Conservation (phyloP, 148 eudicot genomes). For the Vaccinium vitisidaea region DNA sequence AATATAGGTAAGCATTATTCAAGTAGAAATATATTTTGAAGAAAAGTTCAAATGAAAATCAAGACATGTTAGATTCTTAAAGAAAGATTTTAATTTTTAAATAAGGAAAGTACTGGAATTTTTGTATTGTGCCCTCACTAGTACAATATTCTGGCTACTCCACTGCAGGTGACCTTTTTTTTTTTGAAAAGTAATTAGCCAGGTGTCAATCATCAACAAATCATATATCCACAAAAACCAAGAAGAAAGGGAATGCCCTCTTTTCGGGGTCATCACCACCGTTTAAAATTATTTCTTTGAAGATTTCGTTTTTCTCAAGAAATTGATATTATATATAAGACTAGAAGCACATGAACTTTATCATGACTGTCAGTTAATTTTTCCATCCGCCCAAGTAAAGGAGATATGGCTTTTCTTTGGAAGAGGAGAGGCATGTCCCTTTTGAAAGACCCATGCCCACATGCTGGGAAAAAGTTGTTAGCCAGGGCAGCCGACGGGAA, state of each 20-base stretch:
- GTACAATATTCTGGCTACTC: too few relatives aligned
- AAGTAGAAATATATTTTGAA: too few relatives aligned
- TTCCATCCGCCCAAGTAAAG: conserved; percentile 1
- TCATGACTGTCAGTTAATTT: too few relatives aligned
- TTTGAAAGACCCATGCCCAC: background rate
- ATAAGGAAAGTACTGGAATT: too few relatives aligned
- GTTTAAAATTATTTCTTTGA: background rate
- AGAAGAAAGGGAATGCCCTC: conserved; percentile 11
- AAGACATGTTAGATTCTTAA: too few relatives aligned
- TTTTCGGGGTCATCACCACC: conserved; percentile 8
- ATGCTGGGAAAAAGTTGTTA: background rate
- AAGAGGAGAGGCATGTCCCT: background rate
- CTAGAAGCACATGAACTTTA: background rate
- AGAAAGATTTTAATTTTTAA: too few relatives aligned
- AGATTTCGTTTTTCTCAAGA: too few relatives aligned
- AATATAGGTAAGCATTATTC: too few relatives aligned
- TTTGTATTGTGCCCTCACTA: too few relatives aligned
- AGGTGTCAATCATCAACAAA: conserved; percentile 62
- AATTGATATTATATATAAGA: background rate
- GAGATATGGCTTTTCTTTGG: background rate
- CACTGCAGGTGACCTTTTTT: too few relatives aligned
- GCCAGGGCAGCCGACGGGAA: too few relatives aligned
- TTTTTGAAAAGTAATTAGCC: conserved; percentile 14
- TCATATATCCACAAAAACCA: conserved; percentile 22
- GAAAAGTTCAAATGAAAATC: too few relatives aligned